phyloP scores from a whole-genome alignment of 2,329 filamentous ascomycete genomes.

The Dryadomyces quercivorus region DNA sequence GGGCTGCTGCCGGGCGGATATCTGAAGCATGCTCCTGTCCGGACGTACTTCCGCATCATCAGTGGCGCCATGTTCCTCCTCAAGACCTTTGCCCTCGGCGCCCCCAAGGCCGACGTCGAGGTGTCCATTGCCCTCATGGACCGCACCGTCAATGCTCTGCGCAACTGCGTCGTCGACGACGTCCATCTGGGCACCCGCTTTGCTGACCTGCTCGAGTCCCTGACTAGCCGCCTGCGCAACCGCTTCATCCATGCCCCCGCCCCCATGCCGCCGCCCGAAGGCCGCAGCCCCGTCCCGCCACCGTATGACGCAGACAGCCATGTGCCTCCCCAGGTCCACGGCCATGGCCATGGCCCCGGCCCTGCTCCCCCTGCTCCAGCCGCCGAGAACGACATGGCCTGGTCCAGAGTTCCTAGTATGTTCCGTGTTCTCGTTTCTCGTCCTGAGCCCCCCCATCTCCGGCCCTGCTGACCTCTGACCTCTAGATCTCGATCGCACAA shows the following conservation, averaged over 20 bases:
- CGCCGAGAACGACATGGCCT: not conserved
- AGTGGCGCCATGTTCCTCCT: constrained; percentile 75
- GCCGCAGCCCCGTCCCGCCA: not conserved
- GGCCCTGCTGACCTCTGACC: not conserved
- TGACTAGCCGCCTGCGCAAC: constrained; percentile 61
- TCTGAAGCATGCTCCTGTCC: constrained; percentile 70
- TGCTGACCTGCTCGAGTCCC: constrained; percentile 66
- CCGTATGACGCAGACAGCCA: not conserved
- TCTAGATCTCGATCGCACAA: constrained; percentile 24
- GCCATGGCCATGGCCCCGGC: not conserved
- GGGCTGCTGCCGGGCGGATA: constrained; percentile 63
- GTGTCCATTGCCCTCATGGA: constrained; percentile 66
- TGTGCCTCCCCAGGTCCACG: not conserved
- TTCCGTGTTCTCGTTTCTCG: not conserved
- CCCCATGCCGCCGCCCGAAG: not conserved
- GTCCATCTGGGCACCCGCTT: constrained; percentile 78
- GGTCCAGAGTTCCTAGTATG: not conserved
- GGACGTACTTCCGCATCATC: constrained; percentile 79
- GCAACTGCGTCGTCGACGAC: constrained; percentile 71
- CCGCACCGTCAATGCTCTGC: constrained; percentile 58
- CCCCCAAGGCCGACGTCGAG: constrained; percentile 65
- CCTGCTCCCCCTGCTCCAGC: not conserved
- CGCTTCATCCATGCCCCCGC: constrained; percentile 58
- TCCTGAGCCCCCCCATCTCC: not conserved
- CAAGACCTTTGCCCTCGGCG: constrained; percentile 73